Base-by-base conservation (phyloP, 2,329 filamentous ascomycete species). In the Mariannaea sp. region DNA sequence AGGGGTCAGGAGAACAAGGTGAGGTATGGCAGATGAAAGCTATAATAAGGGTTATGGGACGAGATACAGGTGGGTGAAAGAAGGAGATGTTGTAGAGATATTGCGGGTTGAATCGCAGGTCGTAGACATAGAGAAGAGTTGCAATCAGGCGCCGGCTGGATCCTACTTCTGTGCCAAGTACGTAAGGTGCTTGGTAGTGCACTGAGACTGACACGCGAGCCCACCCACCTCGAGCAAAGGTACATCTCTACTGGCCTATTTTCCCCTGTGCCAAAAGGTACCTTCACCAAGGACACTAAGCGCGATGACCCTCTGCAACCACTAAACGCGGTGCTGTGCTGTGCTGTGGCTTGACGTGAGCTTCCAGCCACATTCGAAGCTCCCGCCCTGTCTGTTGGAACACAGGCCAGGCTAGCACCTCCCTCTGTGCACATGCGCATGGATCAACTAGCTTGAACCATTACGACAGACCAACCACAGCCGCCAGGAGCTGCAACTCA, bases 281-380 rank as follows among this genome's bases (percentile, higher is more conserved):
- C n/a, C n/a, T n/a, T n/a, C n/a, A n/a, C n/a, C n/a, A n/a, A n/a
- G n/a, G 26, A 7, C 26, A 12, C 26, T 38, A 51, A 48, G 50
- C 54, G 50, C 49, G 50, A 45, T 42, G 47, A 49, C 9, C 8
- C 27, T 24, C 60, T 67, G 61, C 55, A 66, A 66, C 59, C 66
- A 68, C 66, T 68, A 60, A 66, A 67, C 65, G 65, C 65, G 65
- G 43, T 33, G 45, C 49, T 57, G 56, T 65, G 65, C 65, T 65
- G 43, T 33, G 45, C 49, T 57, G 56, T 65, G 56, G 55, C 58
- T 65, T 33, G 52, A 62, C 60, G 7, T 38, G 8, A 32, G 40
- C 42, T 44, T 35, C 35, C 60, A 64, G 64, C 64, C 64, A 66
- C 64, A 61, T 19, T 39, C 16, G 27, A 29, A 53, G 43, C 50